A percentile compares a stretch with the other conserved stretches of the same genome.
Evolutionary conservation across 2,329 filamentous ascomycete genomes (phyloP).

Genomic region (Fusarium sp.): DNA sequence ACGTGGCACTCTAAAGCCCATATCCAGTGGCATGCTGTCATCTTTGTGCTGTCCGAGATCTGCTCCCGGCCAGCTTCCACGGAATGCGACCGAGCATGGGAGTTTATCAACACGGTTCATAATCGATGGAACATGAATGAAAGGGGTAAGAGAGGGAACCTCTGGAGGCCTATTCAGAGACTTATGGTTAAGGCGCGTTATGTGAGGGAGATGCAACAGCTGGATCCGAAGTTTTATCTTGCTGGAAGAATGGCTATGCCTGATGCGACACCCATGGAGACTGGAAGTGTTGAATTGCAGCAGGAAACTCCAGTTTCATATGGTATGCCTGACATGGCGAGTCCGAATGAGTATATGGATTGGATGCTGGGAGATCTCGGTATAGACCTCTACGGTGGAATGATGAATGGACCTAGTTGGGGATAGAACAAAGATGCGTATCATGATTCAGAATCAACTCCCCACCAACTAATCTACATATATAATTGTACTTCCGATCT

Average conservation of each 20-base stretch:
- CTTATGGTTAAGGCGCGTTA: neutral
- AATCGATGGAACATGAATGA: neutral
- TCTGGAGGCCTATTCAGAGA: neutral
- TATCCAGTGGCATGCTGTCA: neutral
- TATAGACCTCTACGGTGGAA: neutral
- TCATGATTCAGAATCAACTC: neutral
- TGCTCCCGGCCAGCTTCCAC: accelerated
- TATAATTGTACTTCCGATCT: too few species aligned
- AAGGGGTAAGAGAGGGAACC: neutral
- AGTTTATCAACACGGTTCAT: neutral
- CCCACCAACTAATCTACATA: neutral
- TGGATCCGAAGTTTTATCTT: neutral
- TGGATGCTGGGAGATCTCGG: neutral
- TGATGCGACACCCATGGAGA: accelerated
- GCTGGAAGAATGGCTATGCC: neutral
- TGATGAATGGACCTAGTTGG: neutral
- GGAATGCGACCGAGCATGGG: neutral
- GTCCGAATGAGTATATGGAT: neutral
- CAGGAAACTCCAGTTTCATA: accelerated
- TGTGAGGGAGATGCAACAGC: neutral
- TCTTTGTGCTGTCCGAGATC: neutral
- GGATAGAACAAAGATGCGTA: accelerated
- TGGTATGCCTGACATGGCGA: accelerated
- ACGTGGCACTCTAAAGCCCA: neutral
- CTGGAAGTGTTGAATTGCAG: accelerated